Evolutionary conservation across 108 stramenopile genomes (phyloP).

Genomic region (Poteriospumella lacustris): DNA sequence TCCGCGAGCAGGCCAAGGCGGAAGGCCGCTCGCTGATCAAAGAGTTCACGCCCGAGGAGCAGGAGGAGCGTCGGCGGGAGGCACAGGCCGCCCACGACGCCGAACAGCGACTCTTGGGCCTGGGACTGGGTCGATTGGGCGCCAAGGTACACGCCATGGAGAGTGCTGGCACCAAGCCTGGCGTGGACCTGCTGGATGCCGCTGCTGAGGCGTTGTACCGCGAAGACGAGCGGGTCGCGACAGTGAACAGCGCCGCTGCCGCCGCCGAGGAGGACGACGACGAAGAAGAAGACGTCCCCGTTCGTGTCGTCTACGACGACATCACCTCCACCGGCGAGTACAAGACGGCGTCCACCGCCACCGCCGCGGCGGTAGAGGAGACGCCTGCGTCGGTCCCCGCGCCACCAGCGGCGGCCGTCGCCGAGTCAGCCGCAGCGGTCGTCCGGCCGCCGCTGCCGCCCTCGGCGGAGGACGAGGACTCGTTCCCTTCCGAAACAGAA

Average conservation of each 20-base stretch:
- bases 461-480: neutral
- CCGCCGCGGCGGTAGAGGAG: too few species aligned
- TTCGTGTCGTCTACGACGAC: too few species aligned
- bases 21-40: neutral
- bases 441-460: neutral
- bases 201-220: neutral
- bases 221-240: neutral
- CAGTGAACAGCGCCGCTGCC: too few species aligned
- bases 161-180: neutral
- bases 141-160: neutral
- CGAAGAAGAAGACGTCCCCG: too few species aligned
- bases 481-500: neutral
- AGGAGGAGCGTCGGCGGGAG: slow-evolving; percentile 1
- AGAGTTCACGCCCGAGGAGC: slow-evolving; percentile 8
- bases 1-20: neutral
- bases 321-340: too few species aligned
- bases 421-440: too few species aligned
- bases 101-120: neutral
- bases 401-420: too few species aligned
- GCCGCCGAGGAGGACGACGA: too few species aligned
- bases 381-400: too few species aligned
- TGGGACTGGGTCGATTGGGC: neutral
- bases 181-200: neutral
- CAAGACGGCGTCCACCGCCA: too few species aligned
- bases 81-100: neutral